Evolutionary conservation across 2,329 filamentous ascomycete species (phyloP).

Genomic region (Colletotrichum sp.): DNA sequence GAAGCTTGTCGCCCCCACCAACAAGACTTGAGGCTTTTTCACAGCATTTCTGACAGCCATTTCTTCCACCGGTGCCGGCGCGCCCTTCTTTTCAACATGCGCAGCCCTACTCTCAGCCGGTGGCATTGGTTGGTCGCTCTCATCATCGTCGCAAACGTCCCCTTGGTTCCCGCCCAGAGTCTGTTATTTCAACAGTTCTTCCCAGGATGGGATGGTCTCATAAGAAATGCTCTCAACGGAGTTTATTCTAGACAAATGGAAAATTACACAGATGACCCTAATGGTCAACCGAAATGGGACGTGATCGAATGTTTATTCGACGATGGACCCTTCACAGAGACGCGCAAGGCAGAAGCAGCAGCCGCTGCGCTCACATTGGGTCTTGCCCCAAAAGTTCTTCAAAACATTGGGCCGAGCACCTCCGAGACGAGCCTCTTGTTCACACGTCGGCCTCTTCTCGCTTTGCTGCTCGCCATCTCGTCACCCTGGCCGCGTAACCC

Average conservation of each 20-base stretch:
- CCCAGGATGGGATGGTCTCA: not conserved
- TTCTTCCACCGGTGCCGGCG: not conserved
- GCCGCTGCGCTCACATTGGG: not conserved
- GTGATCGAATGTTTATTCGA: not conserved
- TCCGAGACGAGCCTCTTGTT: not conserved
- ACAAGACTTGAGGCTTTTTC: not conserved
- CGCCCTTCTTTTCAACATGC: not conserved
- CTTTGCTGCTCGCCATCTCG: not conserved
- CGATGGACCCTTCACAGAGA: not conserved
- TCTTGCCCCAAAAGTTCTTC: not conserved
- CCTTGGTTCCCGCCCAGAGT: not conserved
- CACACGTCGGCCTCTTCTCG: not conserved
- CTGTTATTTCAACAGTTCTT: not conserved
- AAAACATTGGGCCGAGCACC: not conserved
- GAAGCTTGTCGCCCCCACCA: not conserved
- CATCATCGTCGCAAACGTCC: not conserved
- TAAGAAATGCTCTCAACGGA: not conserved
- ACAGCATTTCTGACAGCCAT: not conserved
- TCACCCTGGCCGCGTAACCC: not conserved
- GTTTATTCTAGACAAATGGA: not conserved
- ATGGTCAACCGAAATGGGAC: not conserved
- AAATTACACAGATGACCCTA: not conserved
- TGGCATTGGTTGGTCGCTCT: not conserved
- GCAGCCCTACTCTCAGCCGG: not conserved
- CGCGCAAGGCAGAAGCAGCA: not conserved